Conservation (phyloP, 257 asterid species). For the Lantana camara region DNA sequence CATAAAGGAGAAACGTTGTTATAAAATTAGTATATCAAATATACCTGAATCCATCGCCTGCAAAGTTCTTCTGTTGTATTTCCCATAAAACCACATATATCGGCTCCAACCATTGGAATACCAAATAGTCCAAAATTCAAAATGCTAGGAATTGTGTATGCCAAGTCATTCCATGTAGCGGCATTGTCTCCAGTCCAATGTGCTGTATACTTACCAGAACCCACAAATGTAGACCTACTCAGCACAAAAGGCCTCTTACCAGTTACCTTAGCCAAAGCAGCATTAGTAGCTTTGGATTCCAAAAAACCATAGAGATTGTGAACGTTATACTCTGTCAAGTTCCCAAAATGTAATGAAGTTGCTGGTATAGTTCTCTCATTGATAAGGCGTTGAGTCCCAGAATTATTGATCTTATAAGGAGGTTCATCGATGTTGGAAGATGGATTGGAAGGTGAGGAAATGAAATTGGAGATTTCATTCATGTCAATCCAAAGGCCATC, state of each 20-base stretch:
- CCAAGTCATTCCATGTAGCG: slow-evolving; percentile 85
- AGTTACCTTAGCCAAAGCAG: slow-evolving; percentile 48
- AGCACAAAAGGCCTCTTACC: slow-evolving; percentile 86
- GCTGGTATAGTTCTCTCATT: slow-evolving; percentile 64
- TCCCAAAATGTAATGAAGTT: slow-evolving; percentile 61
- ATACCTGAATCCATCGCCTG: slow-evolving; percentile 87
- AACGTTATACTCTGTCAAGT: slow-evolving; percentile 63
- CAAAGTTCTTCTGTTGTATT: slow-evolving; percentile 90
- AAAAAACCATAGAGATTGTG: slow-evolving; percentile 85
- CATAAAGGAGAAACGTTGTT: background rate
- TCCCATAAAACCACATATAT: slow-evolving; percentile 76
- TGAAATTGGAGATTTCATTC: slow-evolving; percentile 89
- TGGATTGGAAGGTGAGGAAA: slow-evolving; percentile 57
- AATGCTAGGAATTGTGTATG: slow-evolving; percentile 67
- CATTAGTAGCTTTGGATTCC: slow-evolving; percentile 73
- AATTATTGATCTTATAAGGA: slow-evolving; percentile 81
- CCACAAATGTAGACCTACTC: slow-evolving; percentile 84
- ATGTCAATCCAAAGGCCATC: slow-evolving; percentile 97
- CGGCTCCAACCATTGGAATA: slow-evolving; percentile 96
- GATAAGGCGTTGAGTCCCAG: slow-evolving; percentile 47
- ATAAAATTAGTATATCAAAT: background rate
- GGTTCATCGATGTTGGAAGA: slow-evolving; percentile 68
- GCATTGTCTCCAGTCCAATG: slow-evolving; percentile 98
- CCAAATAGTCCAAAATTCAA: slow-evolving; percentile 85
- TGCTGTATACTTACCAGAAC: slow-evolving; percentile 86